Evolutionary conservation across 805 yeast species (phyloP).

Genomic region (Saccharomyces eubayanus): DNA sequence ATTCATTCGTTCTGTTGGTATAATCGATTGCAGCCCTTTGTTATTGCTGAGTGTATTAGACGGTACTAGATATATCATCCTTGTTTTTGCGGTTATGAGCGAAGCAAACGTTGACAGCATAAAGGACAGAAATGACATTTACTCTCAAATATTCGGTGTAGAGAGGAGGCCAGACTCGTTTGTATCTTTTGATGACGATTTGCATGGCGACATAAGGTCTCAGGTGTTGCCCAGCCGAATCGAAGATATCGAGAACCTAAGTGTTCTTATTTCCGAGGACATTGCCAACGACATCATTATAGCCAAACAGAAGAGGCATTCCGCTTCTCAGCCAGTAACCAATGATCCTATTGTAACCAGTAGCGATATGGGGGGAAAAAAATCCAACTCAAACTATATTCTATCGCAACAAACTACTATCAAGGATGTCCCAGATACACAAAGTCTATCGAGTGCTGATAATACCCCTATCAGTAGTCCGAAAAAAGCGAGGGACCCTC

Average conservation of each 20-base stretch:
- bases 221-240: conserved; percentile 15
- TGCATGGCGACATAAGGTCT: neutral
- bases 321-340: neutral
- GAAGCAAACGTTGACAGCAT: neutral
- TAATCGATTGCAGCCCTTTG: neutral
- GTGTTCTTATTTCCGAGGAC: conserved; percentile 14
- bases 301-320: neutral
- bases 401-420: conserved; percentile 18
- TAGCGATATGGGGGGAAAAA: conserved; percentile 1
- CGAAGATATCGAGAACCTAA: conserved; percentile 17
- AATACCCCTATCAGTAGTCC: conserved; percentile 21
- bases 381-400: conserved; percentile 7
- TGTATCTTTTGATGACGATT: neutral
- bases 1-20: neutral
- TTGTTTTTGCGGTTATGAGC: neutral
- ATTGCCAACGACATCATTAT: conserved; percentile 14
- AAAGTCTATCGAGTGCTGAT: conserved; percentile 24
- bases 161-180: conserved; percentile 18
- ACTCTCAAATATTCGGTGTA: conserved; percentile 24
- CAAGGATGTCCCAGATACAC: conserved; percentile 25
- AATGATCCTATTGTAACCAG: neutral
- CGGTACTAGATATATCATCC: neutral
- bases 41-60: neutral
- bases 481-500: conserved; percentile 4
- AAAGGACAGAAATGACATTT: conserved; percentile 14